Evolutionary conservation across 2,329 filamentous ascomycete species (phyloP), one percentile per base, ranked within the genome.

Genomic region (Stagonosporopsis tanaceti): DNA sequence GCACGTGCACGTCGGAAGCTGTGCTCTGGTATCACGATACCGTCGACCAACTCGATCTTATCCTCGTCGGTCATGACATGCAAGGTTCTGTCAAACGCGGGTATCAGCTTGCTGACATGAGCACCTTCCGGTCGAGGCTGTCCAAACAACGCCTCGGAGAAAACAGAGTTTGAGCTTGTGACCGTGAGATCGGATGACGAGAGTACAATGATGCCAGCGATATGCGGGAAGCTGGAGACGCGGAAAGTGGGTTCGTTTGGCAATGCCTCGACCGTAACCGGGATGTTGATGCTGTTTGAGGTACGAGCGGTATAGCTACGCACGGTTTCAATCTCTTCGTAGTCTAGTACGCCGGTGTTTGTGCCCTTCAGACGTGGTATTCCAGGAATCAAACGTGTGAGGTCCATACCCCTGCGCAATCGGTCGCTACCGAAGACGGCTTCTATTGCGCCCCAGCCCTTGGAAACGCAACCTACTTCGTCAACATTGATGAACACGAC

Each of bases 21-120:
- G 73, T 97, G 93, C 75, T 99, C 95, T 1, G 95, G 93, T 53
- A 99, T 90, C 15, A 99, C 93, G 69, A 97, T 93, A n/a, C 95
- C 95, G 75, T 99, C 95, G 11, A 90, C 85, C 25, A 98, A 81
- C 48, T 88, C 84, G 47, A 97, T 84, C 38, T 91, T 88, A 66
- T 99, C 93, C 72, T 97, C 92, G 53, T 96, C 90, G 4, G 87
- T 92, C 68, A 99, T 81, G 27, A 96, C 87, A 39, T 87, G 83
- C 47, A 99, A 80, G 41, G 97, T 88, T 63, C 88, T 89, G 76
- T 96, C 92, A 70, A 99, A 98, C 41, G 89, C 87, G 0, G 94
- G 93, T 27, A 99, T 89, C 32, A 99, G 79, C 27, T 91, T 86
- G 59, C 85, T 91, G 66, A 99, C 90, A 25, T 86, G 83, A 63